Evolutionary conservation across 768 basidiomycete species (phyloP), one percentile per base, ranked within the genome.

Genomic region (Trichaptum fuscoviolaceum): DNA sequence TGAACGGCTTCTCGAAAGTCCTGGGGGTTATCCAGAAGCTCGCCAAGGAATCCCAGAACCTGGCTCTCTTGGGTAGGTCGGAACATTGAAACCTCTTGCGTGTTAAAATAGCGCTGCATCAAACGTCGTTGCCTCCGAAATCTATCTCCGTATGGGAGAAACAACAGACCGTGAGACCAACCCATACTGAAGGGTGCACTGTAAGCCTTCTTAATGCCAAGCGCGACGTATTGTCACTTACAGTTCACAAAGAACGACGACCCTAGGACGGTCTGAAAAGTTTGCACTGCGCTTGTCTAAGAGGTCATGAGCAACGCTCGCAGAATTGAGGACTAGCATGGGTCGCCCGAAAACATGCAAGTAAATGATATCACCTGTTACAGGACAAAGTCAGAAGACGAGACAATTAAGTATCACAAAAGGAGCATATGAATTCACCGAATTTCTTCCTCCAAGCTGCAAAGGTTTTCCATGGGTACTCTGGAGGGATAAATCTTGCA

Each of bases 231-330:
- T 52, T 52, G 15, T 20, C 15, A 52, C 42, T 52, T 20, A 52
- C 42, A 52, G 42, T 52, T 52, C 42, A 20, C 42, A 52, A 52
- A 52, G 42, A 12, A 52, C 59, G 23, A 74, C 73, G 61, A 68
- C 60, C 34, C 65, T 66, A 3, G 76, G 75, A 4, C 76, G 67
- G 34, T 68, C 68, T 5, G 73, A 74, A 65, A 74, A 75, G 36
- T 74, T 71, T 15, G 42, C 62, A 26, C 69, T 69, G 18, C 77
- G 75, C 52, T 76, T 76, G 23, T 80, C 78, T 18, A 82, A 70
- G 10, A 83, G 71, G 10, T 83, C 82, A 7, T 59, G 64, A 1
- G 74, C 77, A 20, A 73, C 70, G 61, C 71, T 71, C 58, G 71
- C 70, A 26, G 71, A 73, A 68, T 78, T 79, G 18, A 78, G 63